Evolutionary conservation across 768 basidiomycete species (phyloP).

Genomic region (Guyanaporus albipodus): DNA sequence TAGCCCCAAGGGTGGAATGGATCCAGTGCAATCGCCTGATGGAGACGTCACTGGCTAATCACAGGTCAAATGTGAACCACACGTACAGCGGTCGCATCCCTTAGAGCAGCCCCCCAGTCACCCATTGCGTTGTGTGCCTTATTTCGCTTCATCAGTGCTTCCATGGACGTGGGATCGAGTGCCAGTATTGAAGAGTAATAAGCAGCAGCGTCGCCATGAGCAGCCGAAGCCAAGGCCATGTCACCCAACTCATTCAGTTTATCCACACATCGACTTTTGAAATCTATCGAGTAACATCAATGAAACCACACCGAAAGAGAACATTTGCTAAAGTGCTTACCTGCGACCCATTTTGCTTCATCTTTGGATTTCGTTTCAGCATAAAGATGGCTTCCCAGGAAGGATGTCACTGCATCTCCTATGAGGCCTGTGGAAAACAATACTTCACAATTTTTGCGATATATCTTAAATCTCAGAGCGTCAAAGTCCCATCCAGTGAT

Average conservation of each 20-base stretch:
- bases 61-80: not conserved
- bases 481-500: conserved; percentile 17
- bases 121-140: not conserved
- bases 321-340: not conserved
- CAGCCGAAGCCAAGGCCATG: not conserved
- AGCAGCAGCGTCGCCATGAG: conserved; percentile 6
- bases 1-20: conserved; percentile 7
- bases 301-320: not conserved
- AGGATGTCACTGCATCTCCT: conserved; percentile 1
- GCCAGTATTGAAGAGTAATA: conserved; percentile 8
- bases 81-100: conserved; percentile 13
- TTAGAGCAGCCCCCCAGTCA: conserved; percentile 1
- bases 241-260: conserved; percentile 10
- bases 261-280: conserved; percentile 5
- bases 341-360: conserved; percentile 5
- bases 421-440: conserved; percentile 2
- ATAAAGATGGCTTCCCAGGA: not conserved
- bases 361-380: not conserved
- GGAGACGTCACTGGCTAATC: not conserved
- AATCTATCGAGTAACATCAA: conserved; percentile 1
- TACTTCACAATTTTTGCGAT: conserved; percentile 6
- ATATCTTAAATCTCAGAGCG: conserved; percentile 5
- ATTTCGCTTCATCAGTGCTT: conserved; percentile 12
- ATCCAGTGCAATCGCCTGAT: conserved; percentile 13
- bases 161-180: conserved; percentile 1